phyloP scores from a whole-genome alignment of 1,284 basidiomycete genomes.

The Ustilago curta region DNA sequence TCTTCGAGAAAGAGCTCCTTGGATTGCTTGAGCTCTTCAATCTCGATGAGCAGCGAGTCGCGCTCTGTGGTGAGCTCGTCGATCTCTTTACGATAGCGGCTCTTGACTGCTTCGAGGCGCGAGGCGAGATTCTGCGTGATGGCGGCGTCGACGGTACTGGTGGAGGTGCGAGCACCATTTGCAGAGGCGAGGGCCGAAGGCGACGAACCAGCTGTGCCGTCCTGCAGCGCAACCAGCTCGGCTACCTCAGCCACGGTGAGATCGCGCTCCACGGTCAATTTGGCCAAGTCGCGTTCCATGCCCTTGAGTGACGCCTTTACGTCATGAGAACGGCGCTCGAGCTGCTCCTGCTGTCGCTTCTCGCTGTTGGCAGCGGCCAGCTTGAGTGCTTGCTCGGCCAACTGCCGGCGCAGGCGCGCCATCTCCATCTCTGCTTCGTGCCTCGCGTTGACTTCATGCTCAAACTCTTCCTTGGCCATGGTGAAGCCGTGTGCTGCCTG shows the following conservation, averaged over 20 bases:
- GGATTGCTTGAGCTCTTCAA: slow-evolving; percentile 85
- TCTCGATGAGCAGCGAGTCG: slow-evolving; percentile 82
- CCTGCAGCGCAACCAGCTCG: slow-evolving; percentile 79
- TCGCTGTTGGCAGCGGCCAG: slow-evolving; percentile 85
- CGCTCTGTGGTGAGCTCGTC: slow-evolving; percentile 84
- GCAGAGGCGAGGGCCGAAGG: slow-evolving; percentile 7
- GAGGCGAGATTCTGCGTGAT: slow-evolving; percentile 82
- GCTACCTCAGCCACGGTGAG: slow-evolving; percentile 92
- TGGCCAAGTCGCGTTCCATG: slow-evolving; percentile 86
- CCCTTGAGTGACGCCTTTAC: slow-evolving; percentile 80
- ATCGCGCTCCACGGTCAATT: slow-evolving; percentile 88
- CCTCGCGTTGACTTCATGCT: slow-evolving; percentile 85
- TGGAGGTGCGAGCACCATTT: slow-evolving; percentile 22
- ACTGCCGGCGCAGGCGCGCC: slow-evolving; percentile 81
- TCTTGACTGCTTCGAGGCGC: slow-evolving; percentile 89
- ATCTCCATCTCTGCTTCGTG: slow-evolving; percentile 93
- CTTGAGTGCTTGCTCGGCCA: slow-evolving; percentile 88
- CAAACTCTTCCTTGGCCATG: slow-evolving; percentile 92
- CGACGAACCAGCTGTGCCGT: slow-evolving; percentile 70
- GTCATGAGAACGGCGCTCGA: slow-evolving; percentile 83
- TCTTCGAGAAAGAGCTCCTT: slow-evolving; percentile 90
- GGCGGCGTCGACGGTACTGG: slow-evolving; percentile 52
- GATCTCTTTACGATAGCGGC: slow-evolving; percentile 87
- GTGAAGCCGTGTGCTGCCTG: slow-evolving; percentile 91
- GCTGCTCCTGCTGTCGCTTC: slow-evolving; percentile 77